Conservation (phyloP, 257 asterid genomes). For the Primulina tabacum region DNA sequence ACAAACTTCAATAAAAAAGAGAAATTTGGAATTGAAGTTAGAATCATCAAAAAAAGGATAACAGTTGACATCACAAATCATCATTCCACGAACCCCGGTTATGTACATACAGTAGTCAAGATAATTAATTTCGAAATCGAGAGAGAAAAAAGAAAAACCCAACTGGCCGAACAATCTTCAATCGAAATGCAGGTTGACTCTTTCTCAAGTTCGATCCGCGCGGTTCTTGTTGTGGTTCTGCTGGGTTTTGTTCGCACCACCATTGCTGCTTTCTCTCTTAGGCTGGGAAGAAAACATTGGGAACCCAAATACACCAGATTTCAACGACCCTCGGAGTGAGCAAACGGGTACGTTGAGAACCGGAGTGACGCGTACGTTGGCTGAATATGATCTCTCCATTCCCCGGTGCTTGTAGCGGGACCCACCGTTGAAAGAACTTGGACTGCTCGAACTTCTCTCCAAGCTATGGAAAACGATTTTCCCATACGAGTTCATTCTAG, state of each 20-base stretch:
- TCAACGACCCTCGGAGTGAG: constrained; percentile 74
- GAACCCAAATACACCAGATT: constrained; percentile 76
- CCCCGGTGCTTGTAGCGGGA: constrained; percentile 69
- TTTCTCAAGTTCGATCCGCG: constrained; percentile 48
- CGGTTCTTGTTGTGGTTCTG: constrained; percentile 45
- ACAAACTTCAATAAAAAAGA: too few species aligned
- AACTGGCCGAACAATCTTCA: neutral
- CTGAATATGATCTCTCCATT: constrained; percentile 91
- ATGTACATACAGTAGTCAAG: neutral
- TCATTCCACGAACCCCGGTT: neutral
- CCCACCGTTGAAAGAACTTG: constrained; percentile 77
- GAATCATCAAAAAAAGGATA: neutral
- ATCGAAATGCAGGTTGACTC: constrained; percentile 33
- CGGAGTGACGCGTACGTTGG: constrained; percentile 82
- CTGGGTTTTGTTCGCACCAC: constrained; percentile 38
- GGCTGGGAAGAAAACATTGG: constrained; percentile 72
- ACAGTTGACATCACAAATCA: neutral
- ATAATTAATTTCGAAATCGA: neutral
- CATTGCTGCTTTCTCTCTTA: constrained; percentile 37
- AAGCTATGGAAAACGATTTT: constrained; percentile 81
- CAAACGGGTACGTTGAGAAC: constrained; percentile 93
- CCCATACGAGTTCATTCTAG: constrained; percentile 90
- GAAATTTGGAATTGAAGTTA: neutral
- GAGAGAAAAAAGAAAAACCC: neutral
- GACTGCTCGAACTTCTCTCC: constrained; percentile 97